Evolutionary conservation across 257 asterid genomes (phyloP), one percentile per base, ranked within the genome.

Genomic region (Verbena officinalis): DNA sequence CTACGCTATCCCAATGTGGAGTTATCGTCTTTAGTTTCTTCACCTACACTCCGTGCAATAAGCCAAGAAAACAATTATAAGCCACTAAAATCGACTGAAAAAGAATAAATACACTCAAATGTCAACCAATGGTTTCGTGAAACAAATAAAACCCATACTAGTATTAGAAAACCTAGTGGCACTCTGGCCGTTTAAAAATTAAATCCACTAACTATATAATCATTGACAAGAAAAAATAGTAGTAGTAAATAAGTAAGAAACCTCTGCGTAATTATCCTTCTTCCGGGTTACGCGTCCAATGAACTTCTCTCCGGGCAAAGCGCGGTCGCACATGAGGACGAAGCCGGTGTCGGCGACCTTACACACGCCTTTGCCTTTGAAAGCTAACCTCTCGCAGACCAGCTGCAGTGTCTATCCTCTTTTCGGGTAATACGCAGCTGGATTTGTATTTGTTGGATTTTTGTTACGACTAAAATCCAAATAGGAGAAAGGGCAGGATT

Each of bases 221-320:
- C 21, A 48, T 30, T 6, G 11, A 36, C 54, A 21, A 12, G 8
- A 7, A 72, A 48, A 14, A 36, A 24, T 13, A 44, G 55, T 43
- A 36, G 33, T 13, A 50, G 59, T 20, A 34, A 48, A 60, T 11
- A 27, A 62, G 22, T 3, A 51, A 44, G n/a, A 56, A 52, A 86
- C 98, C 98, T 93, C 98, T 2, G 97, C 96, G 48, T 82, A 87
- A 61, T 79, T 78, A 62, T 93, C 78, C 71, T 84, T 89, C 75
- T 83, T 93, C 57, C 96, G 79, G 1, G 94, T 82, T 16, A 89
- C 94, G 30, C 91, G 94, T 1, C 97, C 98, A 17, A 93, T 61
- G 78, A 89, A 93, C 57, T 81, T 82, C 54, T 93, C 98, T 4
- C 98, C 98, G 11, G 98, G 98, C 39, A 93, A 85, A 5, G 91